A percentile compares a stretch with the other conserved stretches of the same genome.
These are phyloP conservation scores for Monilinia fructicola DNA, from an alignment of 2,329 filamentous ascomycete genomes.

Conservation along the genomic window DNA sequence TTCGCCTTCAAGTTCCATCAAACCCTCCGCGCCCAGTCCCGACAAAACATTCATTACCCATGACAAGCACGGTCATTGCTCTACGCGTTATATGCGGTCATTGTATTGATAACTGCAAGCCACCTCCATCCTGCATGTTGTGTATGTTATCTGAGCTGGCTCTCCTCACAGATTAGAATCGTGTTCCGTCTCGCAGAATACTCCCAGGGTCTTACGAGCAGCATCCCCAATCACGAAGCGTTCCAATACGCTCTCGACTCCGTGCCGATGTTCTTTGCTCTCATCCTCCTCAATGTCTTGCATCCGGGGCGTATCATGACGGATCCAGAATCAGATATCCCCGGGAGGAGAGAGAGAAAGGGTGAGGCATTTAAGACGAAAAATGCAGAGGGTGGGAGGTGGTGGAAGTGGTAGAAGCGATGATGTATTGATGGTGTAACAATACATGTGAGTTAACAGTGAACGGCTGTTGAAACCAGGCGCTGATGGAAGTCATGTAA, in stretches of 20 bases:
- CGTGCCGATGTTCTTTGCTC: slow-evolving; percentile 48
- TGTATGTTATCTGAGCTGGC: slow-evolving; percentile 5
- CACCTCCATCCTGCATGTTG: neutral
- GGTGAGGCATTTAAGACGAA: slow-evolving; percentile 8
- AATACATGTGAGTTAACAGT: neutral
- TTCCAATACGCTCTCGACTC: slow-evolving; percentile 55
- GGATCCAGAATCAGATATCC: slow-evolving; percentile 24
- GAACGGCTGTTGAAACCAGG: too few relatives aligned
- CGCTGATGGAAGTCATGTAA: neutral
- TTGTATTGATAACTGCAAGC: slow-evolving; percentile 31
- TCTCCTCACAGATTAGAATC: slow-evolving; percentile 50
- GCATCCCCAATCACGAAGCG: slow-evolving; percentile 49
- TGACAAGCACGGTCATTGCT: slow-evolving; percentile 25
- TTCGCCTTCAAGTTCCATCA: slow-evolving; percentile 29
- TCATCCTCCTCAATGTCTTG: slow-evolving; percentile 25
- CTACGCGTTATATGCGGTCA: slow-evolving; percentile 28
- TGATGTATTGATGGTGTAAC: neutral
- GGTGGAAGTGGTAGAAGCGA: neutral
- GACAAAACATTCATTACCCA: neutral
- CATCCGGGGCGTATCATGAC: slow-evolving; percentile 28
- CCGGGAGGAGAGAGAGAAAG: slow-evolving; percentile 21
- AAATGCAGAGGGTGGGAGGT: neutral
- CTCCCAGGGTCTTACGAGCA: slow-evolving; percentile 46
- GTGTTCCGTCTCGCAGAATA: slow-evolving; percentile 61
- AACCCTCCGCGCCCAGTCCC: slow-evolving; percentile 21